Base-by-base conservation (phyloP, 495 filamentous ascomycete species). In the Penicillium lagena region DNA sequence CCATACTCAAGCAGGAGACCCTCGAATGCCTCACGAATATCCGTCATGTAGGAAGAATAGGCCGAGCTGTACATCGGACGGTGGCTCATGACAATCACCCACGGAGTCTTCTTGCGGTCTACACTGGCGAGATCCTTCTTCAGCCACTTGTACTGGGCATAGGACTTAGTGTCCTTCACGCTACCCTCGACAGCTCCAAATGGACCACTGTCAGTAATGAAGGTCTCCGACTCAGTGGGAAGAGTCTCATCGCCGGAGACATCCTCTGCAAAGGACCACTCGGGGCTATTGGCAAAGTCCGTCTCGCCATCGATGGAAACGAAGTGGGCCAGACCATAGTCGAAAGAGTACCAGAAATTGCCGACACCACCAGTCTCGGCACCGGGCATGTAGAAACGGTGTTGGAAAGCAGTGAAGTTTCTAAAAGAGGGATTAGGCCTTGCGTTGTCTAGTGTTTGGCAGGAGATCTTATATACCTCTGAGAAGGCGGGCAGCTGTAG, bases 21-120 rank as follows among this genome's bases (percentile, higher is more conserved):
- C 63, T 82, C 77, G 47, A 79, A 82, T 7, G 74, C 76, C 14
- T 46, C 51, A 35, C 75, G 58, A 17, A 63, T 54, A 55, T 73
- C 67, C 22, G 64, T 52, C 51, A 48, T 52, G 63, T 77, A 80
- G 9, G 55, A 54, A 13, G 61, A 60, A 39, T 50, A 59, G 42
- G 47, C 55, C 9, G 64, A 59, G 46, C 52, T 58, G 33, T 82
- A 82, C 77, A 77, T 80, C 2, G 79, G 79, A 4, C 78, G 56
- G 51, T 82, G 78, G 41, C 77, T 75, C 39, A 69, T 77, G 32
- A 77, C 71, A 32, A 82, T 53, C 4, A 80, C 52, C 78, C 78
- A 80, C 0, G 77, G 71, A 6, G 73, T 78, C 57, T 68, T 68
- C 29, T 33, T 52, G 39, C 75, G 70, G 50, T 78, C 67, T 35